Conservation (phyloP, 2,329 filamentous ascomycete species). For the Elsinoe australis region DNA sequence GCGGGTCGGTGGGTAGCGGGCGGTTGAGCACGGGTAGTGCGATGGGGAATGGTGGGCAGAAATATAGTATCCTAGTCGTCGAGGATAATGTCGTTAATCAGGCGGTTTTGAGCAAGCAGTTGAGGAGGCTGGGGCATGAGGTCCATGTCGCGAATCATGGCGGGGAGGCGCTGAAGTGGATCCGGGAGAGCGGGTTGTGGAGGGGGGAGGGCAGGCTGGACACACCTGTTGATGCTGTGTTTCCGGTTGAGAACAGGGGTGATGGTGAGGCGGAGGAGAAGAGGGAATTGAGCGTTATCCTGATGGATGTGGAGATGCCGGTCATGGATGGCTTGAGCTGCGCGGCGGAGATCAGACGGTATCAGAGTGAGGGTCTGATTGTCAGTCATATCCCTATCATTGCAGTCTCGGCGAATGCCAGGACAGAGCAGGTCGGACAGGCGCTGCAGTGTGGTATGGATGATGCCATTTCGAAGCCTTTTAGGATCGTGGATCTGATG, state of each 20-base stretch:
- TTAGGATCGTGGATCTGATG: constrained; percentile 22
- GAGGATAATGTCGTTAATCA: constrained; percentile 18
- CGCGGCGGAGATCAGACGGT: constrained; percentile 17
- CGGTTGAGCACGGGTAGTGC: constrained; percentile 1
- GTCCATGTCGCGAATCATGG: constrained; percentile 15
- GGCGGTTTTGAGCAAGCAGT: constrained; percentile 17
- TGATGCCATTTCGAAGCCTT: constrained; percentile 20
- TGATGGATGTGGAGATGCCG: constrained; percentile 23
- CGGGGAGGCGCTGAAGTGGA: constrained; percentile 15
- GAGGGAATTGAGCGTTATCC: constrained; percentile 16
- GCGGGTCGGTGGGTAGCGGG: background rate
- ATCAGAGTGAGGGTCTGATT: constrained; percentile 13
- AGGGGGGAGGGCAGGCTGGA: constrained; percentile 1
- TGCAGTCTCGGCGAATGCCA: constrained; percentile 23
- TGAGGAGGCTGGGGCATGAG: constrained; percentile 12
- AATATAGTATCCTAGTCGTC: constrained; percentile 4
- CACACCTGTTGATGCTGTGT: background rate
- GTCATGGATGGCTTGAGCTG: constrained; percentile 21
- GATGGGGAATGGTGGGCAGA: background rate
- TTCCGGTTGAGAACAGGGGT: background rate
- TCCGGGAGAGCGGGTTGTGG: constrained; percentile 5
- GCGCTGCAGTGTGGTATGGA: constrained; percentile 66
- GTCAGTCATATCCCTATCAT: constrained; percentile 17
- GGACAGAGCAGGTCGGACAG: constrained; percentile 63
- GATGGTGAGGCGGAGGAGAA: background rate